phyloP scores from a whole-genome alignment of 1,139 yeast genomes.

The Candida glucosophila region DNA sequence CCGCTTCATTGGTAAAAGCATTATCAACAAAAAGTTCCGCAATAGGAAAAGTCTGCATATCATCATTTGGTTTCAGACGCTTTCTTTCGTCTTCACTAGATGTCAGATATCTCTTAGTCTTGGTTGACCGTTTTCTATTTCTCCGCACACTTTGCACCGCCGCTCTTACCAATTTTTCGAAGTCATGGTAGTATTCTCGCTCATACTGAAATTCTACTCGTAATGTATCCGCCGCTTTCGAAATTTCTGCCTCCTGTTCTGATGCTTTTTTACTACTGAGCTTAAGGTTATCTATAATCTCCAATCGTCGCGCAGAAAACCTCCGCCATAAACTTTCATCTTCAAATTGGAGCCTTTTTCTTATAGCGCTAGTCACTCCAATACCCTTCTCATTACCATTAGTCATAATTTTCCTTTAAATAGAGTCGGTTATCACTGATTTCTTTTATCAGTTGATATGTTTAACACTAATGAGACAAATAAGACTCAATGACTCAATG shows the following conservation, averaged over 20 bases:
- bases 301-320: slow-evolving; percentile 81
- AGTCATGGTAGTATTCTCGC: slow-evolving; percentile 50
- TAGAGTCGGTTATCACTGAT: too few species aligned
- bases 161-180: slow-evolving; percentile 83
- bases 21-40: too few species aligned
- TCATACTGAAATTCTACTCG: slow-evolving; percentile 72
- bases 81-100: slow-evolving; percentile 3
- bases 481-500: too few species aligned
- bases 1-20: too few species aligned
- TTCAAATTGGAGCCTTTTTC: slow-evolving; percentile 62
- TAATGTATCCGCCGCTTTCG: slow-evolving; percentile 65
- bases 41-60: too few species aligned
- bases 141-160: slow-evolving; percentile 67
- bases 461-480: too few species aligned
- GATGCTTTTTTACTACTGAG: slow-evolving; percentile 77
- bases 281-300: slow-evolving; percentile 74
- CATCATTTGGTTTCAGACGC: slow-evolving; percentile 2
- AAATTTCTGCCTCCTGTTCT: slow-evolving; percentile 81
- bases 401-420: too few species aligned
- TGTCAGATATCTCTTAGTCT: slow-evolving; percentile 19
- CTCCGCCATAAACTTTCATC: slow-evolving; percentile 85
- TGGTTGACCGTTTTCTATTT: slow-evolving; percentile 34
- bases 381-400: too few species aligned
- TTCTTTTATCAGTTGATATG: too few species aligned
- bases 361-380: slow-evolving; percentile 75